Percentiles rank a stretch among this genome's conserved stretches.
These are phyloP conservation scores for Lasiosphaeria ovina DNA, from an alignment of 495 filamentous ascomycete species.

Conservation along the genomic window DNA sequence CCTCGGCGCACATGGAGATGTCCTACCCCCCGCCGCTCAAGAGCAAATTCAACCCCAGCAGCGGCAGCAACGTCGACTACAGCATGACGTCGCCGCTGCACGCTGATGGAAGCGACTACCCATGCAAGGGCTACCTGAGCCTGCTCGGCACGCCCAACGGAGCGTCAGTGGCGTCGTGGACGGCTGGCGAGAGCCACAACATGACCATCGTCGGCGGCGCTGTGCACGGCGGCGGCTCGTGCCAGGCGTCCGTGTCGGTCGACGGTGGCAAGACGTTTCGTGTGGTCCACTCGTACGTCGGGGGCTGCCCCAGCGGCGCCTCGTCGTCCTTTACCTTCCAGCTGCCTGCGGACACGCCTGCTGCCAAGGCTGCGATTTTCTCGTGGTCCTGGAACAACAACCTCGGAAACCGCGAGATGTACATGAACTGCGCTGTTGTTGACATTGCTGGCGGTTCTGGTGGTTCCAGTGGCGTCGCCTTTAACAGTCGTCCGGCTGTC, in stretches of 20 bases:
- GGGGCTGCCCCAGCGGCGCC: slow-evolving; percentile 37
- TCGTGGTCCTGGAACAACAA: slow-evolving; percentile 92
- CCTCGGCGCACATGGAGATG: slow-evolving; percentile 58
- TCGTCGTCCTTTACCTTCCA: slow-evolving; percentile 37
- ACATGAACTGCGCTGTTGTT: slow-evolving; percentile 84
- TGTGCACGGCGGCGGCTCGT: slow-evolving; percentile 60
- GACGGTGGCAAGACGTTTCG: slow-evolving; percentile 55
- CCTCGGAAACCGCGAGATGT: slow-evolving; percentile 81
- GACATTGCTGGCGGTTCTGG: slow-evolving; percentile 25
- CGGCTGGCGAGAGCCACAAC: slow-evolving; percentile 53
- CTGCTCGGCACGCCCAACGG: slow-evolving; percentile 43
- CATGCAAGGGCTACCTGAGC: slow-evolving; percentile 61
- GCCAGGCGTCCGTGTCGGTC: slow-evolving; percentile 60
- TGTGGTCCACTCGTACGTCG: slow-evolving; percentile 42
- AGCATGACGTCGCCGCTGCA: slow-evolving; percentile 53
- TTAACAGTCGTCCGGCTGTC: slow-evolving; percentile 42
- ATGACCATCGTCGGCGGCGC: slow-evolving; percentile 57
- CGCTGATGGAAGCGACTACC: slow-evolving; percentile 48
- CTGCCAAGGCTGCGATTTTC: slow-evolving; percentile 60
- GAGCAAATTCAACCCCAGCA: slow-evolving; percentile 43
- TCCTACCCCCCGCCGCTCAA: slow-evolving; percentile 49
- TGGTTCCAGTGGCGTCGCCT: slow-evolving; percentile 13
- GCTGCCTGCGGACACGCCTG: slow-evolving; percentile 54
- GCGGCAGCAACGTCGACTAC: slow-evolving; percentile 33
- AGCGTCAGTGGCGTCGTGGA: slow-evolving; percentile 47